A percentile compares a stretch with the other conserved stretches of the same genome.
These are phyloP conservation scores for Stipa capillata DNA, from an alignment of 176 grass and related monocot species.

Conservation along the genomic window DNA sequence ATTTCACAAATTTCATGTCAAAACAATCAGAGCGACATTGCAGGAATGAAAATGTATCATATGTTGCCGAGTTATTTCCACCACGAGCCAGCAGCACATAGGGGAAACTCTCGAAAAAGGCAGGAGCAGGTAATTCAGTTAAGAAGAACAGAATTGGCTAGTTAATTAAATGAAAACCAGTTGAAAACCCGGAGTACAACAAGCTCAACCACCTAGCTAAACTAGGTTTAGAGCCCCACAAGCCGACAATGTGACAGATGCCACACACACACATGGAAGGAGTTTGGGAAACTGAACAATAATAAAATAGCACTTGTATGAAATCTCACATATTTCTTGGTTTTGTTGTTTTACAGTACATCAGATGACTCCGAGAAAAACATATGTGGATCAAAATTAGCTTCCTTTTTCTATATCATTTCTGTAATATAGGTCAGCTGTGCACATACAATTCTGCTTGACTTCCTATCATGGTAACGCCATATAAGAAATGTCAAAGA, in stretches of 20 bases:
- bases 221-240: too few species aligned
- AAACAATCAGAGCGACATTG: not conserved
- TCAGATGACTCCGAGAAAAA: too few species aligned
- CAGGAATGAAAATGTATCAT: not conserved
- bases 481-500: not conserved
- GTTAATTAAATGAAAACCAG: too few species aligned
- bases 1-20: too few species aligned
- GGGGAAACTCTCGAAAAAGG: too few species aligned
- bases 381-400: not conserved
- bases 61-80: not conserved
- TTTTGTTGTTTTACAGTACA: not conserved
- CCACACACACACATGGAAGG: not conserved
- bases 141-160: too few species aligned
- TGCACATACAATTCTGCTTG: constrained; percentile 8
- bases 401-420: constrained; percentile 8
- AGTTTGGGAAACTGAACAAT: not conserved
- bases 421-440: not conserved
- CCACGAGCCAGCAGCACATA: not conserved
- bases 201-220: too few species aligned
- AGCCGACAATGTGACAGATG: too few species aligned
- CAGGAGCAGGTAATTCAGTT: too few species aligned
- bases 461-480: constrained; percentile 20
- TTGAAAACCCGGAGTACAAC: too few species aligned
- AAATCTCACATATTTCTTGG: not conserved
- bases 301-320: not conserved